phyloP scores from a whole-genome alignment of 1,284 basidiomycete genomes.

The Melampsora occidentalis region DNA sequence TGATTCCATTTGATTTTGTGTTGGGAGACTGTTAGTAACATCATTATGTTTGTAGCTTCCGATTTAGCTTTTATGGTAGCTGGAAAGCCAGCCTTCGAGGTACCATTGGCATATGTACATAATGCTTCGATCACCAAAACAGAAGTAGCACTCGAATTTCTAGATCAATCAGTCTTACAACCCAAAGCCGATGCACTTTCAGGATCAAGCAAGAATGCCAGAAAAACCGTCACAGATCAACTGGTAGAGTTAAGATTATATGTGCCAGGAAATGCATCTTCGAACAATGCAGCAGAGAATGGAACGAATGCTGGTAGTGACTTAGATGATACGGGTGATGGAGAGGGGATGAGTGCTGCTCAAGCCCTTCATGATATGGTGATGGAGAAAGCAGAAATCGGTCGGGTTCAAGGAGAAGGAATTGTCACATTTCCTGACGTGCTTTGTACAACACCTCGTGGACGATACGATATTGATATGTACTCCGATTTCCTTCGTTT shows the following conservation, averaged over 20 bases:
- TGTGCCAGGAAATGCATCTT: conserved; percentile 77
- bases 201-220: conserved; percentile 50
- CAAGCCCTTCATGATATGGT: conserved; percentile 94
- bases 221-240: conserved; percentile 63
- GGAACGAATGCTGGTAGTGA: conserved; percentile 51
- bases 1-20: conserved; percentile 53
- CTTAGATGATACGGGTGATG: conserved; percentile 54
- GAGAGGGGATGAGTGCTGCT: conserved; percentile 71
- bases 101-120: conserved; percentile 80
- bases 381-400: conserved; percentile 95
- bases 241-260: conserved; percentile 95
- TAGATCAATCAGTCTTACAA: conserved; percentile 56
- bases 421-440: conserved; percentile 96
- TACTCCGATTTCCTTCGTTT: conserved; percentile 89
- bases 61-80: conserved; percentile 87
- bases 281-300: conserved; percentile 54
- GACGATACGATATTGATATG: conserved; percentile 97
- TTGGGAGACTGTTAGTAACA: not conserved
- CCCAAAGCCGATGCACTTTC: conserved; percentile 57
- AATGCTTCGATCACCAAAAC: conserved; percentile 98
- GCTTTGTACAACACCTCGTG: conserved; percentile 90
- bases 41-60: conserved; percentile 61
- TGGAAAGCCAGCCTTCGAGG: conserved; percentile 84
- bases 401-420: conserved; percentile 84
- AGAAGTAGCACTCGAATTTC: conserved; percentile 95